Percentiles rank a stretch among this genome's conserved stretches.
Conservation (phyloP, 2,329 filamentous ascomycete genomes). For the Claviceps pusilla region DNA sequence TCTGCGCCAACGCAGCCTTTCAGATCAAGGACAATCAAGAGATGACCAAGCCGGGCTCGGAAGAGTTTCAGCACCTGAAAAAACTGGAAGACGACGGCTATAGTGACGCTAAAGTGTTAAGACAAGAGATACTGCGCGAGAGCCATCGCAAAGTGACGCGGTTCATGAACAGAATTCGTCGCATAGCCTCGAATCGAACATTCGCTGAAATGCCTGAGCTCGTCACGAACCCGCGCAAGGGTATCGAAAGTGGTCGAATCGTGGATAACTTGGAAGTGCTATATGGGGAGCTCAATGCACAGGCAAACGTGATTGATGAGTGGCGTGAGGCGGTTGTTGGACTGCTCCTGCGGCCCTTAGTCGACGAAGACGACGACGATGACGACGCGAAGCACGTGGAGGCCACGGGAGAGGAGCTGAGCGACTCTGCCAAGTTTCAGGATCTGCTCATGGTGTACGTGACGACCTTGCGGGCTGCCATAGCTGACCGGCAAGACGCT, state of each 20-base stretch:
- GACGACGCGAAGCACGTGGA: conserved; percentile 41
- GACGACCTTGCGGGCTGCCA: conserved; percentile 55
- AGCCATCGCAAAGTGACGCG: conserved; percentile 20
- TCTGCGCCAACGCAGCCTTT: conserved; percentile 67
- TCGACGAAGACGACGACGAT: conserved; percentile 57
- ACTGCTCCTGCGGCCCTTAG: conserved; percentile 56
- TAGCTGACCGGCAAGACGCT: conserved; percentile 64
- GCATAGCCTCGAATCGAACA: conserved; percentile 33
- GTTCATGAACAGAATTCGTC: conserved; percentile 48
- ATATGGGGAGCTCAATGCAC: conserved; percentile 51
- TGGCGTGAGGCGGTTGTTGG: conserved; percentile 63
- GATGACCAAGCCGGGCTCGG: conserved; percentile 49
- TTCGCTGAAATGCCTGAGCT: conserved; percentile 49
- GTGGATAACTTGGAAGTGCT: conserved; percentile 53
- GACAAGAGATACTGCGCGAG: conserved; percentile 61
- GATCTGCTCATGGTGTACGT: conserved; percentile 83
- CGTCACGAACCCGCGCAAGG: conserved; percentile 36
- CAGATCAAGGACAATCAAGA: conserved; percentile 62
- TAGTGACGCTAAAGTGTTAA: conserved; percentile 59
- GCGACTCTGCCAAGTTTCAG: conserved; percentile 71
- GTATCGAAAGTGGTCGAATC: conserved; percentile 57
- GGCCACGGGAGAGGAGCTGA: conserved; percentile 77
- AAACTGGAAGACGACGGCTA: conserved; percentile 59
- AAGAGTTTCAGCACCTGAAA: conserved; percentile 51
- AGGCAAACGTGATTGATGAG: conserved; percentile 54